Base-by-base conservation (phyloP, 2,329 filamentous ascomycete species). In the Blumeriella jaapii region DNA sequence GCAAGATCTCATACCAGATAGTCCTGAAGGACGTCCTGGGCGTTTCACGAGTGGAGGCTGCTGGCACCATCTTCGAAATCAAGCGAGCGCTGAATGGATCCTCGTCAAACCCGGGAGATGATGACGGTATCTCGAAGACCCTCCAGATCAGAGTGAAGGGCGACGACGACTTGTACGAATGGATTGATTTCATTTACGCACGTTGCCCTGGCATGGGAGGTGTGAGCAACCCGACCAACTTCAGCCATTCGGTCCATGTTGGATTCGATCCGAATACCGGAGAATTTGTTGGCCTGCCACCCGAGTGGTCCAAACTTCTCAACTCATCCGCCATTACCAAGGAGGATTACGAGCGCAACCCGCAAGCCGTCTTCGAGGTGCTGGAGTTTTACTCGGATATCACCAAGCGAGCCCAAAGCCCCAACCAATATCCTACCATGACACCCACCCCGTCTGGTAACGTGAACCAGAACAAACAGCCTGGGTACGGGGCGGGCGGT, bases 141-240 rank as follows among this genome's bases (percentile, higher is more conserved):
- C 74, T 95, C 34, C 86, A 91, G 45, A 91, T 94, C 58, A 85
- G 82, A 57, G 86, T 96, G 51, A 93, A 95, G 61, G 82, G 78
- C 38, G 91, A 98, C 54, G 89, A 94, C 55, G 91, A 98, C 50
- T 76, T 98, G 35, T 98, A 98, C 60, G 86, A 93, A 53, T 98
- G 91, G 91, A 94, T 96, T 53, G 91, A 98, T 59, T 84, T 87
- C 58, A 93, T 98, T 48, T 96, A 96, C 58, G 86, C 89, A 50
- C 81, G 89, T 46, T 96, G 89, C 59, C 91, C 91, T 12, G 89
- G 85, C 44, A 94, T 96, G 85, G 87, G 91, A 42, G 91, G 91
- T 50, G 91, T 98, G 38, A 95, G 89, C 62, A 95, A 96, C 59
- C 91, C 91, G 5, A 96, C 91, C 47, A 95, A 96, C 64, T 98